Evolutionary conservation across 1,139 yeast genomes (phyloP).

Genomic region (Pneumocystis oryctolagi): DNA sequence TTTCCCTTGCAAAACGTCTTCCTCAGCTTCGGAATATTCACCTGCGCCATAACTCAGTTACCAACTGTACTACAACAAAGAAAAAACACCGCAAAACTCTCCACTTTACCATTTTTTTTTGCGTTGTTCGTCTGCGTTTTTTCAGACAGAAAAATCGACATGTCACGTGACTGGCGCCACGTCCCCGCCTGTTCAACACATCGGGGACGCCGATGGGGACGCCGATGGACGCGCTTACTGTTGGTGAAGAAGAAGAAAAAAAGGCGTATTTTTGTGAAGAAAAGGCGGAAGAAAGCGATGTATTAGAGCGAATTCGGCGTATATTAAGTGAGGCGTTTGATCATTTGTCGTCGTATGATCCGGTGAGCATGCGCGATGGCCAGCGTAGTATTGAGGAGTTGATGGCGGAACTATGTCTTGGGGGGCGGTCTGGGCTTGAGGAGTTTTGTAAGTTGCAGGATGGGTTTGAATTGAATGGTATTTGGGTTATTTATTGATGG

Average conservation of each 20-base stretch:
- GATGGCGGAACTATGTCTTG: not conserved
- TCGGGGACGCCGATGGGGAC: too few relatives aligned
- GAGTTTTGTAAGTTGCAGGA: not conserved
- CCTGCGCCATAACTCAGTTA: slow-evolving; percentile 31
- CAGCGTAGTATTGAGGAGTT: not conserved
- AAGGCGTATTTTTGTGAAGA: too few relatives aligned
- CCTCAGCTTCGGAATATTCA: slow-evolving; percentile 99
- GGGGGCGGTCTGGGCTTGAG: not conserved
- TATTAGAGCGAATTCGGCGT: not conserved
- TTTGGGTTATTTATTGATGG: too few relatives aligned
- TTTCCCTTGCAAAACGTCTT: slow-evolving; percentile 99
- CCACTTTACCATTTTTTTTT: too few relatives aligned
- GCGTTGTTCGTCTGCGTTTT: too few relatives aligned
- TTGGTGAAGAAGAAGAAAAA: too few relatives aligned
- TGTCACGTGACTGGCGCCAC: too few relatives aligned
- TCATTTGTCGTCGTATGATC: not conserved
- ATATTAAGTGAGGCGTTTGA: not conserved
- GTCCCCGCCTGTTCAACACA: too few relatives aligned
- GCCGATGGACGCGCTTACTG: too few relatives aligned
- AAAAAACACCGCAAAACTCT: too few relatives aligned
- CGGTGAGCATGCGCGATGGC: not conserved
- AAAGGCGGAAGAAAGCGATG: not conserved
- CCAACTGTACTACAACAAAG: too few relatives aligned
- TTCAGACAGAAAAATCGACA: too few relatives aligned
- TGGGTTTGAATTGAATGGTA: not conserved